Evolutionary conservation across 257 asterid genomes (phyloP).

Genomic region (Solanum appendiculatum): DNA sequence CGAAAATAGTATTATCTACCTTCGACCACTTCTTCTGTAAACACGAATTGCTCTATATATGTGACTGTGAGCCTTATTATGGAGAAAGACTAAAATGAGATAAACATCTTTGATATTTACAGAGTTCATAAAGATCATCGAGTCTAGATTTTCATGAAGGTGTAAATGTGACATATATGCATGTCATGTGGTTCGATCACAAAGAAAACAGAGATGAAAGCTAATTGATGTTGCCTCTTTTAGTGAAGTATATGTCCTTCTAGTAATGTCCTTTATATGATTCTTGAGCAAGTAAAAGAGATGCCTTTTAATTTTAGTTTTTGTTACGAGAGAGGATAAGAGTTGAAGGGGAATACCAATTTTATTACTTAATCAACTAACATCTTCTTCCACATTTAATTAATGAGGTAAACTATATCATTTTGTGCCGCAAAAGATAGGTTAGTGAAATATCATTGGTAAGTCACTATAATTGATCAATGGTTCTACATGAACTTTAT

Average conservation of each 20-base stretch:
- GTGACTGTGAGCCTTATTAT: neutral
- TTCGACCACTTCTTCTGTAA: neutral
- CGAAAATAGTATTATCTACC: neutral
- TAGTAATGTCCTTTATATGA: neutral
- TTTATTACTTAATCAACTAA: neutral
- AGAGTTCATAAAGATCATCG: neutral
- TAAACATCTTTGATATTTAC: neutral
- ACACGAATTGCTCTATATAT: neutral
- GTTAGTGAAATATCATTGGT: neutral
- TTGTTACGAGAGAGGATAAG: neutral
- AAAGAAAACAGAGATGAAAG: neutral
- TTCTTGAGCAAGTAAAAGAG: neutral
- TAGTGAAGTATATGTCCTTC: neutral
- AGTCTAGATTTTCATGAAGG: neutral
- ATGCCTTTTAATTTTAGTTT: neutral
- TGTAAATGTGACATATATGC: neutral
- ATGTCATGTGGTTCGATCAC: neutral
- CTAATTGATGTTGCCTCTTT: neutral
- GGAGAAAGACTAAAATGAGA: neutral
- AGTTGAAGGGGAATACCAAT: neutral
- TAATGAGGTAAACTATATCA: neutral
- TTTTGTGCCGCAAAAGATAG: neutral
- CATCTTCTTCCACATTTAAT: neutral
- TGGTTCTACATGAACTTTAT: neutral
- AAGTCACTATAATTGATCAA: neutral